Base-by-base conservation (phyloP, 345 rosid species). In the Geranium brycei region DNA sequence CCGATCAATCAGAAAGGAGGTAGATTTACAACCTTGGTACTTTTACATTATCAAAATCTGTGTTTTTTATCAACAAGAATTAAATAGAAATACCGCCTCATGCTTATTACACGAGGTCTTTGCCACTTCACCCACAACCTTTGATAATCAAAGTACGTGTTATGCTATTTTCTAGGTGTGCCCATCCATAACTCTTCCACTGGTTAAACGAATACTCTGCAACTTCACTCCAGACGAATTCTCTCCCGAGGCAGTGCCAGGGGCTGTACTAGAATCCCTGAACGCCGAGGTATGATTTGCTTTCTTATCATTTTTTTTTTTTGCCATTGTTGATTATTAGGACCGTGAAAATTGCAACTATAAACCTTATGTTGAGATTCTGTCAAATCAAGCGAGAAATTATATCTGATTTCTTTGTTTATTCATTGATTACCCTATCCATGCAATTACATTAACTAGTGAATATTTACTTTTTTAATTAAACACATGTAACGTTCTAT, bases 161-260 rank as follows among this genome's bases (percentile, higher is more conserved):
- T 10, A 7, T 67, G 15, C 53, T 66, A 30, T 65, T 69, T 64
- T 65, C 4, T 71, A 95, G 97, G 84, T 91, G 62, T 88, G 93
- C 59, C 96, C 99, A 62, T 84, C 88, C 23, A 87, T 95, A 19
- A 59, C 80, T 71, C 91, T 88, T 66, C 55, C 87, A 56, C 77
- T 95, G 66, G 68, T 91, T 71, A 87, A 81, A 77, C 80, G 97
- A 76, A 84, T 91, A 74, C 88, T 91, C 18, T 88, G 97, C 84
- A 91, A 95, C 85, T 95, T 91, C 63, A 87, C 95, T 53, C 97
- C 97, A 0, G 97, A 95, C 68, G 97, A 95, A 69, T 95, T 95
- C 74, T 91, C 97, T 75, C 95, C 93, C 1, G 97, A 95, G 75
- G 66, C 87, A 69, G 91, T 91, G 63, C 93, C 95, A 1, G 97